These are phyloP conservation scores for Cladosporium colombiae DNA, from an alignment of 2,329 filamentous ascomycete genomes.

Conservation along the genomic window DNA sequence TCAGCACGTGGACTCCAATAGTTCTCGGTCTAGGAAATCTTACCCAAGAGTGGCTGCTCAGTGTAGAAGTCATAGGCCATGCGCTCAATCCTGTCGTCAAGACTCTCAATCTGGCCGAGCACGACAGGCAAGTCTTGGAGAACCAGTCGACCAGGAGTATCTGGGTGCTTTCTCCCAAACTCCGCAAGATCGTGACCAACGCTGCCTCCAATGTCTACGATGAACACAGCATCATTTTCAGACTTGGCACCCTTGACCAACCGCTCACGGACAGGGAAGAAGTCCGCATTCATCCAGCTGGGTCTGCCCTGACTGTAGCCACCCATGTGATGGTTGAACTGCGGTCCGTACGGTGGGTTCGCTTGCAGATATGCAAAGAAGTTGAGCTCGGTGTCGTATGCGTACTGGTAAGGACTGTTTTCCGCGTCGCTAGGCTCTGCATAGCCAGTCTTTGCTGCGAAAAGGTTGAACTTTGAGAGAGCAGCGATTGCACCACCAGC, in stretches of 20 bases:
- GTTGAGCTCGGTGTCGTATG: conserved; percentile 14
- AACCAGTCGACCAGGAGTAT: conserved; percentile 27
- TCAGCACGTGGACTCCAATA: not conserved
- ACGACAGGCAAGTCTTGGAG: conserved; percentile 30
- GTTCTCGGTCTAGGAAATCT: not conserved
- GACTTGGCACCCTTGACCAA: conserved; percentile 14
- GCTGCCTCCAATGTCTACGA: conserved; percentile 23
- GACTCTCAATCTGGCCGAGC: conserved; percentile 9
- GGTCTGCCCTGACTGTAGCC: conserved; percentile 18
- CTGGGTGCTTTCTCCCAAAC: conserved; percentile 23
- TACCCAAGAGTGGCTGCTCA: conserved; percentile 1
- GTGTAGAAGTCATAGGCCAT: conserved; percentile 18
- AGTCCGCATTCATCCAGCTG: conserved; percentile 18
- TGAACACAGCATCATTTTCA: conserved; percentile 2
- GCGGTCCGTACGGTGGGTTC: conserved; percentile 2
- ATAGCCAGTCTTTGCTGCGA: conserved; percentile 7
- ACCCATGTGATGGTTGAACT: conserved; percentile 21
- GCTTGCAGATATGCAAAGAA: conserved; percentile 16
- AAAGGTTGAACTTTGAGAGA: conserved; percentile 10
- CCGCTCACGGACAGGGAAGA: conserved; percentile 21
- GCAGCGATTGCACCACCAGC: not conserved
- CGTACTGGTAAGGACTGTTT: conserved; percentile 15
- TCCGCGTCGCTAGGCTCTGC: conserved; percentile 1
- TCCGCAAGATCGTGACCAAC: conserved; percentile 22
- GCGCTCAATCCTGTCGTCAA: conserved; percentile 13